phyloP scores from a whole-genome alignment of 2,329 filamentous ascomycete genomes.

The Penicillium olsonii region DNA sequence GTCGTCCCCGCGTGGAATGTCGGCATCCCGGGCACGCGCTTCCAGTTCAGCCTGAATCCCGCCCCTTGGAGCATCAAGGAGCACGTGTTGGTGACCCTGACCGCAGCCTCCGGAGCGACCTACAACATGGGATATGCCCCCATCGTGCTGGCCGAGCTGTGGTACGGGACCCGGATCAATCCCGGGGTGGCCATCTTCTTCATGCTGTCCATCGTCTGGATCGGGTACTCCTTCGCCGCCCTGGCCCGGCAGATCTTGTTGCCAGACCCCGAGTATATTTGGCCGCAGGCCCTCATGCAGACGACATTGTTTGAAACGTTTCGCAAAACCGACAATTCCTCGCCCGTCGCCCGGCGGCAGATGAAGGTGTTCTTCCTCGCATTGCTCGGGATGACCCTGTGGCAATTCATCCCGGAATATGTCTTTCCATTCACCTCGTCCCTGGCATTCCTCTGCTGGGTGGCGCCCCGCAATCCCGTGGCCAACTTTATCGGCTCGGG shows the following conservation, averaged over 20 bases:
- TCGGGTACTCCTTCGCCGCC: slow-evolving; percentile 61
- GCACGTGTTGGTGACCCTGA: slow-evolving; percentile 59
- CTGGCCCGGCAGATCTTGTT: slow-evolving; percentile 59
- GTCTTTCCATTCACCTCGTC: slow-evolving; percentile 62
- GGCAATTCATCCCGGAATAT: slow-evolving; percentile 65
- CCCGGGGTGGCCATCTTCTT: slow-evolving; percentile 60
- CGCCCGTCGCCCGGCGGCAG: slow-evolving; percentile 53
- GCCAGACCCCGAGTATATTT: slow-evolving; percentile 60
- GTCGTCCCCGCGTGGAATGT: slow-evolving; percentile 52
- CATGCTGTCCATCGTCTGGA: slow-evolving; percentile 61
- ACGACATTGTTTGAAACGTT: slow-evolving; percentile 60
- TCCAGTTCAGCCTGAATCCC: slow-evolving; percentile 57
- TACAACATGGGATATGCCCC: slow-evolving; percentile 55
- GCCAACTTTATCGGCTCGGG: slow-evolving; percentile 64
- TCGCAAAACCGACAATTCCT: slow-evolving; percentile 51
- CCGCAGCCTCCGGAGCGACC: slow-evolving; percentile 55
- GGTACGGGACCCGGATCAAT: slow-evolving; percentile 56
- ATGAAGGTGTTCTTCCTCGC: slow-evolving; percentile 60
- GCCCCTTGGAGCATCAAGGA: slow-evolving; percentile 61
- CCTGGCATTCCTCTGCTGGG: slow-evolving; percentile 64
- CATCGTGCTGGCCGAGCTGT: slow-evolving; percentile 59
- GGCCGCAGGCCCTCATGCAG: slow-evolving; percentile 57
- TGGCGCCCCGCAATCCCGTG: slow-evolving; percentile 58
- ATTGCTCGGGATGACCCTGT: slow-evolving; percentile 56
- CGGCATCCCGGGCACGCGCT: slow-evolving; percentile 50